Evolutionary conservation across 176 grass and related monocot species (phyloP).

Genomic region (Raddia guianensis): DNA sequence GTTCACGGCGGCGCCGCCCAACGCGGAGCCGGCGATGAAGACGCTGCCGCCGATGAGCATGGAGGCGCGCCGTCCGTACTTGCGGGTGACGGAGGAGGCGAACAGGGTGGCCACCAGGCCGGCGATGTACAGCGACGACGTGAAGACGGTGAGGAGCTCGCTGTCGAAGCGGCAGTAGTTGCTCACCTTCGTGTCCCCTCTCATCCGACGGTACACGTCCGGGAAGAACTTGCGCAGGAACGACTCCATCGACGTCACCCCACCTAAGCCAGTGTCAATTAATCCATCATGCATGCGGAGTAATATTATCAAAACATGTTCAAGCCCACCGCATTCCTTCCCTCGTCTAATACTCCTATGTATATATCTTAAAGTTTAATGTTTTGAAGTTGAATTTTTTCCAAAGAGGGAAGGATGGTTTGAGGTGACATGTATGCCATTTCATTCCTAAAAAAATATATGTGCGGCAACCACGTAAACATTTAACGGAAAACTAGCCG

Average conservation of each 20-base stretch:
- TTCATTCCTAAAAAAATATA: no score
- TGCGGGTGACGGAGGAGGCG: conserved; percentile 72
- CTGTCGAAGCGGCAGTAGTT: conserved; percentile 96
- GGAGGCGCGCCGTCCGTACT: conserved; percentile 75
- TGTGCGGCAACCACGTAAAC: no score
- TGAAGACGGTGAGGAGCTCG: conserved; percentile 92
- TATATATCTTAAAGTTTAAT: no score
- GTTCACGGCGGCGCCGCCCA: conserved; percentile 68
- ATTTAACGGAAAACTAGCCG: no score
- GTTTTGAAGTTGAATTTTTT: no score
- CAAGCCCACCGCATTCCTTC: no score
- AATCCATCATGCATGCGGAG: no score
- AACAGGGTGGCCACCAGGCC: conserved; percentile 75
- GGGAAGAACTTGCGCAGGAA: conserved; percentile 84
- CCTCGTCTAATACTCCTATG: no score
- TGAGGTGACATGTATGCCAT: no score
- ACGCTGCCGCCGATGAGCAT: conserved; percentile 77
- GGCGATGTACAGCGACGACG: conserved; percentile 89
- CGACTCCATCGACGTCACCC: conserved; percentile 79
- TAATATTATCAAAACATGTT: no score
- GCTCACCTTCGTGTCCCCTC: conserved; percentile 46
- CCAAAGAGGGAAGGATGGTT: no score
- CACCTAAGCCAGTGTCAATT: conserved; percentile 36
- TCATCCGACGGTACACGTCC: conserved; percentile 67
- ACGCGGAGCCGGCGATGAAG: conserved; percentile 66